A percentile compares a stretch with the other conserved stretches of the same genome.
Evolutionary conservation across 2,329 filamentous ascomycete species (phyloP).

Genomic region (Lasiodiplodia hormozganensis): DNA sequence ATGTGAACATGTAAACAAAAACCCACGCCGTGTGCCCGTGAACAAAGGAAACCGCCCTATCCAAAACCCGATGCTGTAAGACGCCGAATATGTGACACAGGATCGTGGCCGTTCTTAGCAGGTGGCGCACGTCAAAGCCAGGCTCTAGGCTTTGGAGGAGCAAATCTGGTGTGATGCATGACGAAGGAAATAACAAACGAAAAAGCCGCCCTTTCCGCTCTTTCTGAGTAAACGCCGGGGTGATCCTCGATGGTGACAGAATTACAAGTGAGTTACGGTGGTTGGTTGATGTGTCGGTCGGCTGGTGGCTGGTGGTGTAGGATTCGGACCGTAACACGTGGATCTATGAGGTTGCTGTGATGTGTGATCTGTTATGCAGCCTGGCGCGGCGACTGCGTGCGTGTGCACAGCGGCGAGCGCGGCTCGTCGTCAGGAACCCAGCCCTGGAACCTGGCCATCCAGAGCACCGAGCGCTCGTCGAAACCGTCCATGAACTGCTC

Average conservation of each 20-base stretch:
- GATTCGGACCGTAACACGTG: slow-evolving; percentile 10
- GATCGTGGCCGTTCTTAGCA: not conserved
- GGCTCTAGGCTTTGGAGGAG: not conserved
- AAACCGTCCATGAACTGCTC: slow-evolving; percentile 54
- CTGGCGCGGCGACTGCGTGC: slow-evolving; percentile 16
- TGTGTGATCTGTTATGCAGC: slow-evolving; percentile 10
- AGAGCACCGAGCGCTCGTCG: slow-evolving; percentile 50
- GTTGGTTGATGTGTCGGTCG: not conserved
- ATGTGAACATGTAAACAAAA: not conserved
- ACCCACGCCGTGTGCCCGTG: not conserved
- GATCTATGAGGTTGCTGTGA: not conserved
- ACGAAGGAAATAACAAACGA: not conserved
- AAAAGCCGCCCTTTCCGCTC: slow-evolving; percentile 20
- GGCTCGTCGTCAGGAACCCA: slow-evolving; percentile 23
- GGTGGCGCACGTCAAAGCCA: not conserved
- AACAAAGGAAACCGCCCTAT: not conserved
- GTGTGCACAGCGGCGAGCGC: slow-evolving; percentile 20
- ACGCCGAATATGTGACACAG: not conserved
- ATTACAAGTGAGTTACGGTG: not conserved
- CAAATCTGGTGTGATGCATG: slow-evolving; percentile 2
- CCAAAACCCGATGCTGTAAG: not conserved
- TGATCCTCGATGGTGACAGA: slow-evolving; percentile 7
- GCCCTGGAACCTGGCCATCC: slow-evolving; percentile 43
- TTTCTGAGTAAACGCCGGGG: slow-evolving; percentile 3
- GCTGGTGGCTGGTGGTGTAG: not conserved